Evolutionary conservation across 257 asterid genomes (phyloP).

Genomic region (Forsythia suspensa): DNA sequence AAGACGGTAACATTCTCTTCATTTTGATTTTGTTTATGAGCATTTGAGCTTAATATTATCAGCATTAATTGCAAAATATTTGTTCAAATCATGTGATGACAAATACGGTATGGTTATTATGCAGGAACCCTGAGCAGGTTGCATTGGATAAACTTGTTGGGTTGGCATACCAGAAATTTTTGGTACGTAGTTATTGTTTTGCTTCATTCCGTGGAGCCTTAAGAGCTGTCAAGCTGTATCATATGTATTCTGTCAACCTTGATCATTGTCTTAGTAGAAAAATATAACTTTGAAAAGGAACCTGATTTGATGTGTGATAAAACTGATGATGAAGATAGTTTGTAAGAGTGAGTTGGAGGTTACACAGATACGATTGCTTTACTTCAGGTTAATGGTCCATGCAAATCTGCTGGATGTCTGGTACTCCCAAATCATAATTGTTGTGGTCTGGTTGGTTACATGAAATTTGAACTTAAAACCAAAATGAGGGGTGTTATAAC

Average conservation of each 20-base stretch:
- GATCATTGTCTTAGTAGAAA: background rate
- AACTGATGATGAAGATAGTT: background rate
- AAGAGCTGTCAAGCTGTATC: background rate
- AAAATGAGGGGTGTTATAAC: background rate
- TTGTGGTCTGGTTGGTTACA: background rate
- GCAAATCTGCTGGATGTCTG: background rate
- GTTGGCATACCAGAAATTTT: slow-evolving; percentile 71
- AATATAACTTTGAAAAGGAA: background rate
- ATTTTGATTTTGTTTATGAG: slow-evolving; percentile 5
- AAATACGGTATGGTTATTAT: slow-evolving; percentile 23
- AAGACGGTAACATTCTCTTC: slow-evolving; percentile 50
- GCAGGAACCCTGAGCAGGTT: slow-evolving; percentile 84
- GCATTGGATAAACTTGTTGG: slow-evolving; percentile 80
- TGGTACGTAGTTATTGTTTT: slow-evolving; percentile 50
- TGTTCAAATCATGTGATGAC: slow-evolving; percentile 13
- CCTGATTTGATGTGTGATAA: background rate
- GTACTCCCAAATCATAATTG: background rate
- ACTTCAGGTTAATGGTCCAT: background rate
- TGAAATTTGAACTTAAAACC: background rate
- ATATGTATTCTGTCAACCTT: background rate
- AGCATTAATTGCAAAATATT: slow-evolving; percentile 2
- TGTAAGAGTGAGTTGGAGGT: background rate
- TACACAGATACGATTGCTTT: background rate
- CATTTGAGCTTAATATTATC: slow-evolving; percentile 3
- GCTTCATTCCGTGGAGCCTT: slow-evolving; percentile 4